Evolutionary conservation across 1,284 basidiomycete species (phyloP).

Genomic region (Cerioporus squamosus): DNA sequence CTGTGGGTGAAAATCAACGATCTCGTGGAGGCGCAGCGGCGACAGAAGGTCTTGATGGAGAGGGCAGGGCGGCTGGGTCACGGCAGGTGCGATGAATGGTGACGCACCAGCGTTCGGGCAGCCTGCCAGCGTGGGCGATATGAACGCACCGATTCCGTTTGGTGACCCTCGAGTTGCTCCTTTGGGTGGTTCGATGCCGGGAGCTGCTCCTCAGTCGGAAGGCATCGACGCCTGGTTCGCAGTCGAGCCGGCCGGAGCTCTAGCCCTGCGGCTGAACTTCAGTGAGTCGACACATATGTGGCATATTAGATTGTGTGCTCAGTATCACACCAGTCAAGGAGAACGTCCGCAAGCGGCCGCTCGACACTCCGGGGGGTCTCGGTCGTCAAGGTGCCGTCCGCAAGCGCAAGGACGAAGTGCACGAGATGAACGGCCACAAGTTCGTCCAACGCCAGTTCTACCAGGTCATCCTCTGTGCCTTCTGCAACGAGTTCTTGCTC

Average conservation of each 20-base stretch:
- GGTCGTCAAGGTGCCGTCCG: slow-evolving; percentile 98
- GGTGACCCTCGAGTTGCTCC: slow-evolving; percentile 37
- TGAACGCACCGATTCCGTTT: slow-evolving; percentile 62
- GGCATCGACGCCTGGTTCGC: slow-evolving; percentile 98
- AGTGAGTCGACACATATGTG: slow-evolving; percentile 54
- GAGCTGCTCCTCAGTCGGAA: slow-evolving; percentile 54
- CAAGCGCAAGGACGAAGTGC: slow-evolving; percentile 97
- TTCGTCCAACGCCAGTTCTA: slow-evolving; percentile 98
- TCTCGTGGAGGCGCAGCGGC: slow-evolving; percentile 91
- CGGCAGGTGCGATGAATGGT: slow-evolving; percentile 82
- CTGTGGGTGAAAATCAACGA: slow-evolving; percentile 97
- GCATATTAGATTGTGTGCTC: slow-evolving; percentile 20
- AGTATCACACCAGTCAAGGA: slow-evolving; percentile 77
- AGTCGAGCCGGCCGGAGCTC: slow-evolving; percentile 96
- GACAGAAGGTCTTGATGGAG: slow-evolving; percentile 90
- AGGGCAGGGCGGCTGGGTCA: slow-evolving; percentile 93
- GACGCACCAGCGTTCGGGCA: slow-evolving; percentile 47
- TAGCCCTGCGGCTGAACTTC: slow-evolving; percentile 87
- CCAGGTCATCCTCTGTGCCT: slow-evolving; percentile 97
- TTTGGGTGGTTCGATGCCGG: slow-evolving; percentile 33
- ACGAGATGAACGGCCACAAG: slow-evolving; percentile 99
- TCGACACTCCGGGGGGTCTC: slow-evolving; percentile 88
- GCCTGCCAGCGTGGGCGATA: slow-evolving; percentile 48
- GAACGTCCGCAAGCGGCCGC: slow-evolving; percentile 92
- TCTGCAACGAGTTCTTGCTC: slow-evolving; percentile 97